These are phyloP conservation scores for Trypanosoma mega DNA, from an alignment of 208 protist species.

Conservation along the genomic window DNA sequence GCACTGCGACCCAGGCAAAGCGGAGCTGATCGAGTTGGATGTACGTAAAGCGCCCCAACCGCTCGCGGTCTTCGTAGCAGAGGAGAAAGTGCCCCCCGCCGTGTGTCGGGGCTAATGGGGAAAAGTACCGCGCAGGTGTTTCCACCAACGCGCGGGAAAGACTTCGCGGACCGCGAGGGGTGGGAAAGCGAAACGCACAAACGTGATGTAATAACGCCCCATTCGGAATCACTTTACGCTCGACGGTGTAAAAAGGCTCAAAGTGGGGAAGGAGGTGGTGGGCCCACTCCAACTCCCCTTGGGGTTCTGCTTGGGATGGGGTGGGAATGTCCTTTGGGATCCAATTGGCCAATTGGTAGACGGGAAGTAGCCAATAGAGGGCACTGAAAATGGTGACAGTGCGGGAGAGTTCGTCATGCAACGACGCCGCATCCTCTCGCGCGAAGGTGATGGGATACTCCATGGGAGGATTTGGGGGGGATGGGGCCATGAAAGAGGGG, in stretches of 20 bases:
- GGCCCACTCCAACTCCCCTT: slow-evolving; percentile 7
- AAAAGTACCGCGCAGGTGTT: slow-evolving; percentile 59
- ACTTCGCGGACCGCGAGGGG: slow-evolving; percentile 56
- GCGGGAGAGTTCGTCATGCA: background rate
- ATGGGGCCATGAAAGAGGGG: no score
- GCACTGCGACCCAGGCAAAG: slow-evolving; percentile 65
- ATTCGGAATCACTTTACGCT: slow-evolving; percentile 50
- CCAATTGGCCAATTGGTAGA: slow-evolving; percentile 61
- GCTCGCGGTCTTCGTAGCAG: slow-evolving; percentile 56
- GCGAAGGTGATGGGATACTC: slow-evolving; percentile 37
- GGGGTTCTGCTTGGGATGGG: background rate
- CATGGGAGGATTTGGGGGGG: no score
- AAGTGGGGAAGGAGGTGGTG: slow-evolving; percentile 44
- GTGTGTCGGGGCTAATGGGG: slow-evolving; percentile 51
- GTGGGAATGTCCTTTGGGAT: slow-evolving; percentile 15
- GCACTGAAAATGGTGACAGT: slow-evolving; percentile 51
- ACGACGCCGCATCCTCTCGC: slow-evolving; percentile 2
- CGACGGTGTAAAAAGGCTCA: slow-evolving; percentile 48
- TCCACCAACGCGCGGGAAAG: slow-evolving; percentile 66
- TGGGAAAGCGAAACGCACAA: slow-evolving; percentile 56
- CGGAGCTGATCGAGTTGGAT: slow-evolving; percentile 73
- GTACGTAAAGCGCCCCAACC: slow-evolving; percentile 59
- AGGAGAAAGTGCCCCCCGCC: slow-evolving; percentile 59
- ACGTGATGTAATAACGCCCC: slow-evolving; percentile 50
- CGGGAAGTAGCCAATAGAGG: slow-evolving; percentile 49